Conservation (phyloP, 2,329 filamentous ascomycete genomes). For the Pseudogymnoascus pannorum region DNA sequence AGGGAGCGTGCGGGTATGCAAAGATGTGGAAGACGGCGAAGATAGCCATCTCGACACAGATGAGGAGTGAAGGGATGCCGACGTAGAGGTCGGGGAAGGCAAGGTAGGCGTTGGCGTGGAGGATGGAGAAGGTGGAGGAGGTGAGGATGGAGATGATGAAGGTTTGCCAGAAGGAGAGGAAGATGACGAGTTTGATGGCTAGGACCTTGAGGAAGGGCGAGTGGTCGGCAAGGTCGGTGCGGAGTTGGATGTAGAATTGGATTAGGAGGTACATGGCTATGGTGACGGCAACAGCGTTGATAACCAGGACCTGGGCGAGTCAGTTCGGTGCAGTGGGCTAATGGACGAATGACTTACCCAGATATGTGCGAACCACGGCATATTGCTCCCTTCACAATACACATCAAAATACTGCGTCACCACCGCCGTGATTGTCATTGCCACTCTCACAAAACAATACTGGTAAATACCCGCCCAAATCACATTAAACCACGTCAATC, state of each 20-base stretch:
- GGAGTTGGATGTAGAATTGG: constrained; percentile 78
- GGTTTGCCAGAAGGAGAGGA: constrained; percentile 83
- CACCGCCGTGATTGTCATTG: constrained; percentile 73
- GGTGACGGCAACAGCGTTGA: constrained; percentile 65
- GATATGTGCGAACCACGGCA: constrained; percentile 72
- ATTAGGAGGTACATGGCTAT: constrained; percentile 86
- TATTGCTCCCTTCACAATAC: constrained; percentile 75
- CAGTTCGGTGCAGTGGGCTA: neutral
- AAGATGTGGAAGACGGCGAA: constrained; percentile 74
- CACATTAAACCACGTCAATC: constrained; percentile 86
- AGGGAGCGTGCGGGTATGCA: constrained; percentile 72
- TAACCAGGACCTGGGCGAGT: constrained; percentile 46
- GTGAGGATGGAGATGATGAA: constrained; percentile 55
- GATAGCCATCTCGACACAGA: constrained; percentile 78
- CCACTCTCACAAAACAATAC: constrained; percentile 73
- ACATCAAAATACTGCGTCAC: constrained; percentile 58
- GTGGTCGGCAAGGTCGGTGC: constrained; percentile 59
- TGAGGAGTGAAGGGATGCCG: constrained; percentile 68
- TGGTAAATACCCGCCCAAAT: constrained; percentile 79
- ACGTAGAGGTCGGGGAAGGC: constrained; percentile 71
- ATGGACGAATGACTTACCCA: constrained; percentile 51
- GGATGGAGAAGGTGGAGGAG: constrained; percentile 43
- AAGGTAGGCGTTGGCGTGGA: constrained; percentile 55
- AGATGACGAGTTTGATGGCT: constrained; percentile 86
- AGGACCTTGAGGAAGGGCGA: constrained; percentile 72